phyloP scores from a whole-genome alignment of 2,329 filamentous ascomycete species.

The Tolypocladium sp. region DNA sequence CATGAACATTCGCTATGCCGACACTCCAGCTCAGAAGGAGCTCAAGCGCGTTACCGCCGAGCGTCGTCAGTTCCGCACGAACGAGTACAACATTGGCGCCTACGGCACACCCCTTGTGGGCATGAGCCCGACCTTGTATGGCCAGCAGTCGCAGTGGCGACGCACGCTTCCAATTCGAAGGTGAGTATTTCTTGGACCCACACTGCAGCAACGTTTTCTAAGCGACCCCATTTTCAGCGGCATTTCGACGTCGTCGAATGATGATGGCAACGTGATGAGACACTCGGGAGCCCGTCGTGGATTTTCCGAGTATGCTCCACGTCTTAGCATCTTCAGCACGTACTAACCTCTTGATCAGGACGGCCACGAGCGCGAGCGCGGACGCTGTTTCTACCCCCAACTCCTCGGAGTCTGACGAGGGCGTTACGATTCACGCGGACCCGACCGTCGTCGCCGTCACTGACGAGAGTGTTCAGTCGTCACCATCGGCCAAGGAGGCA shows the following conservation, averaged over 20 bases:
- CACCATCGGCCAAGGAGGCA: slow-evolving; percentile 36
- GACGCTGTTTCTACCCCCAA: slow-evolving; percentile 29
- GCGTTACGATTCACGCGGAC: slow-evolving; percentile 44
- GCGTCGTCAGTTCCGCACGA: slow-evolving; percentile 88
- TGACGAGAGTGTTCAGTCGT: slow-evolving; percentile 36
- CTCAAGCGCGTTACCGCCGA: slow-evolving; percentile 94
- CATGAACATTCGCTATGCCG: slow-evolving; percentile 91
- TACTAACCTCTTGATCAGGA: slow-evolving; percentile 26
- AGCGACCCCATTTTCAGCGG: slow-evolving; percentile 8
- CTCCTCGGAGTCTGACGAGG: slow-evolving; percentile 43
- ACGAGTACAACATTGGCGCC: slow-evolving; percentile 78
- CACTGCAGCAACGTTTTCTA: background rate
- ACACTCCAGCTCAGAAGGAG: slow-evolving; percentile 93
- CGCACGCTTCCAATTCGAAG: slow-evolving; percentile 20
- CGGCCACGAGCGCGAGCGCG: slow-evolving; percentile 28
- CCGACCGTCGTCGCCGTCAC: slow-evolving; percentile 28
- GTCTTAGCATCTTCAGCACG: slow-evolving; percentile 11
- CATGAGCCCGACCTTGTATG: slow-evolving; percentile 31
- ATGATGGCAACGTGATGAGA: slow-evolving; percentile 16
- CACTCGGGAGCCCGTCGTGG: slow-evolving; percentile 21
- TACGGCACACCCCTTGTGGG: slow-evolving; percentile 56
- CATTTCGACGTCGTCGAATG: slow-evolving; percentile 17
- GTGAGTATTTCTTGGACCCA: slow-evolving; percentile 12
- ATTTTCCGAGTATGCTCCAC: slow-evolving; percentile 25
- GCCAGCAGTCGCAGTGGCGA: slow-evolving; percentile 27